phyloP scores from a whole-genome alignment of 2,329 filamentous ascomycete species.

The Aphanocladium album region DNA sequence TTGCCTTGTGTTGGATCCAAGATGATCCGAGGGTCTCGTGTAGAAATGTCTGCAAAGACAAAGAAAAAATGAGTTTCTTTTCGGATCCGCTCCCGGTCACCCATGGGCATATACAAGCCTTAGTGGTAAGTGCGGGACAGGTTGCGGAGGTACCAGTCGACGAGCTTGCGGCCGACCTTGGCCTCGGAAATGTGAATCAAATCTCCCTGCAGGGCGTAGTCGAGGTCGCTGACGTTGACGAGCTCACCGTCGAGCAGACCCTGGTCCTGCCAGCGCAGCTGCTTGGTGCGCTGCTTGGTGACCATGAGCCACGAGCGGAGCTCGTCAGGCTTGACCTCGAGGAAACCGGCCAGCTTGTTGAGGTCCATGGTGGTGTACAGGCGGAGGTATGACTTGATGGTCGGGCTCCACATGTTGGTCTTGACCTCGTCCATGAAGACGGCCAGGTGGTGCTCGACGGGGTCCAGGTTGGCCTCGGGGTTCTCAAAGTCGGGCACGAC shows the following conservation, averaged over 20 bases:
- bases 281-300: conserved; percentile 97
- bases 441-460: conserved; percentile 91
- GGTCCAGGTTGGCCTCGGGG: conserved; percentile 92
- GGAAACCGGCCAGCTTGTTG: conserved; percentile 94
- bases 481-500: conserved; percentile 97
- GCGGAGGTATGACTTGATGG: conserved; percentile 96
- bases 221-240: conserved; percentile 88
- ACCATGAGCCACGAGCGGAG: conserved; percentile 89
- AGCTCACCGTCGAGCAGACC: conserved; percentile 87
- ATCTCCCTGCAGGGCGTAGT: conserved; percentile 95
- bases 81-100: not conserved
- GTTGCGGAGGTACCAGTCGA: conserved; percentile 99
- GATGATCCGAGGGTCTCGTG: not conserved
- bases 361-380: conserved; percentile 99
- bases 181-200: conserved; percentile 98
- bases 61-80: not conserved
- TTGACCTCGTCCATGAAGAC: conserved; percentile 99
- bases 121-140: conserved; percentile 83
- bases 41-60: conserved; percentile 5
- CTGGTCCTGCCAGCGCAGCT: conserved; percentile 86
- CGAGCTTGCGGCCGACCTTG: conserved; percentile 93
- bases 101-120: not conserved
- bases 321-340: conserved; percentile 95
- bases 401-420: conserved; percentile 97
- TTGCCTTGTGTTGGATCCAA: conserved; percentile 1